Percentiles rank a stretch among this genome's conserved stretches.
These are phyloP conservation scores for Escallonia herrerae DNA, from an alignment of 129 eudicot species.

Conservation along the genomic window DNA sequence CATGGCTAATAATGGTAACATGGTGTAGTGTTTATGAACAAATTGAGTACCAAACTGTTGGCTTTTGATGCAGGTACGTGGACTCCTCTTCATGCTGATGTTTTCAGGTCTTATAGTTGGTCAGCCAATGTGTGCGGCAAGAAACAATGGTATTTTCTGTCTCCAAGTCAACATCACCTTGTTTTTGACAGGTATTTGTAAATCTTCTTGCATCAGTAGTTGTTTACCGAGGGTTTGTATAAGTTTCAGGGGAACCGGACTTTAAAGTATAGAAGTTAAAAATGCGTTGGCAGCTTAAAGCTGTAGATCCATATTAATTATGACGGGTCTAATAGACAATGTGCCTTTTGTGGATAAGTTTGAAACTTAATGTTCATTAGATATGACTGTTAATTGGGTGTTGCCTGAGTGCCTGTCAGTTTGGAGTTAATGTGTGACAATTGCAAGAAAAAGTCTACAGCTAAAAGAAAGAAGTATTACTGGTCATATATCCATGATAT, in stretches of 20 bases:
- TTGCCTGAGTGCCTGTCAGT: too few relatives aligned
- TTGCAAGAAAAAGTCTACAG: too few relatives aligned
- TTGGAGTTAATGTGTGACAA: too few relatives aligned
- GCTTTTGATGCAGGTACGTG: constrained; percentile 68
- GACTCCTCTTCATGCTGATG: constrained; percentile 99
- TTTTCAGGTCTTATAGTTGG: constrained; percentile 97
- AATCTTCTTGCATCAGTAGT: constrained; percentile 6
- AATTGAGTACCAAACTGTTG: constrained; percentile 2
- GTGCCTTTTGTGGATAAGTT: too few relatives aligned
- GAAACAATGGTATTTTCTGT: constrained; percentile 73
- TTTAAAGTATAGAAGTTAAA: too few relatives aligned
- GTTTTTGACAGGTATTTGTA: constrained; percentile 70
- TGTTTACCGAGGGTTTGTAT: neutral
- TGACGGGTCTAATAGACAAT: too few relatives aligned
- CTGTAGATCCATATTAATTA: too few relatives aligned
- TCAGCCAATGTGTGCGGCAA: constrained; percentile 92
- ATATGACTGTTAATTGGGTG: too few relatives aligned
- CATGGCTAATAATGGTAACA: neutral
- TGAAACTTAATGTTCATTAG: too few relatives aligned
- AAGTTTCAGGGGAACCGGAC: neutral
- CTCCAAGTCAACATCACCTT: constrained; percentile 68
- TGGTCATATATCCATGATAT: too few relatives aligned
- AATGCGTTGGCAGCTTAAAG: too few relatives aligned
- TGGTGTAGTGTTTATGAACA: neutral
- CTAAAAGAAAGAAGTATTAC: too few relatives aligned